Evolutionary conservation across 306 rosid species (phyloP).

Genomic region (Rubus idaeus): DNA sequence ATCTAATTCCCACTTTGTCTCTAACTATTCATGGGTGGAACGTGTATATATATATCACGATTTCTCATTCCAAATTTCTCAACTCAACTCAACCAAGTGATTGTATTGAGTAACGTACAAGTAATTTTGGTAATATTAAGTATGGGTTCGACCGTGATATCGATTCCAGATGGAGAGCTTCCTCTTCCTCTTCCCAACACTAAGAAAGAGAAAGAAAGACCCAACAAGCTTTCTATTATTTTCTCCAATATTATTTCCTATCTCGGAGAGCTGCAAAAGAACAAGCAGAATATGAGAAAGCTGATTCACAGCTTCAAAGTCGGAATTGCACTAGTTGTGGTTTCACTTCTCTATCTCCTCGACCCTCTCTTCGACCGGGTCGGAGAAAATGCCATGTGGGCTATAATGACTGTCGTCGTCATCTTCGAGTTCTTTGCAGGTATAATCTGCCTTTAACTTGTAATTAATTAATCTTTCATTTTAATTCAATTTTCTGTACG

Average conservation of each 20-base stretch:
- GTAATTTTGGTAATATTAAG: background rate
- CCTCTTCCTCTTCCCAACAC: background rate
- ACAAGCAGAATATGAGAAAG: conserved; percentile 38
- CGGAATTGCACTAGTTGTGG: conserved; percentile 68
- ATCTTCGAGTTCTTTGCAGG: conserved; percentile 88
- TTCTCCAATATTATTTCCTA: conserved; percentile 12
- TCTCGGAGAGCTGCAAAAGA: conserved; percentile 23
- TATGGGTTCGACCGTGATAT: conserved; percentile 49
- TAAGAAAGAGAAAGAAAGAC: conserved; percentile 23
- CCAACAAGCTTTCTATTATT: conserved; percentile 23
- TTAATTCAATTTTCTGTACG: background rate
- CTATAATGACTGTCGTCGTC: conserved; percentile 89
- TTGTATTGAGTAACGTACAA: background rate
- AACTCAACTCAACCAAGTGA: conserved; percentile 15
- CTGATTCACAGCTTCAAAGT: conserved; percentile 71
- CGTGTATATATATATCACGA: conserved; percentile 33
- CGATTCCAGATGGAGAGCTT: conserved; percentile 36
- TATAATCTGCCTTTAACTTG: background rate
- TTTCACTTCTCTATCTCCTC: conserved; percentile 71
- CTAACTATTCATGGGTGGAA: conserved; percentile 8
- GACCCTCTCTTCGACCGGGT: conserved; percentile 68
- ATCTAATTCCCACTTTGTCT: conserved; percentile 14
- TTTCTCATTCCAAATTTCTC: conserved; percentile 15
- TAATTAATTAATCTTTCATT: background rate
- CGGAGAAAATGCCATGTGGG: conserved; percentile 97